phyloP scores from a whole-genome alignment of 192 early-diverging fungal species.

The Backusella tarrabulga region DNA sequence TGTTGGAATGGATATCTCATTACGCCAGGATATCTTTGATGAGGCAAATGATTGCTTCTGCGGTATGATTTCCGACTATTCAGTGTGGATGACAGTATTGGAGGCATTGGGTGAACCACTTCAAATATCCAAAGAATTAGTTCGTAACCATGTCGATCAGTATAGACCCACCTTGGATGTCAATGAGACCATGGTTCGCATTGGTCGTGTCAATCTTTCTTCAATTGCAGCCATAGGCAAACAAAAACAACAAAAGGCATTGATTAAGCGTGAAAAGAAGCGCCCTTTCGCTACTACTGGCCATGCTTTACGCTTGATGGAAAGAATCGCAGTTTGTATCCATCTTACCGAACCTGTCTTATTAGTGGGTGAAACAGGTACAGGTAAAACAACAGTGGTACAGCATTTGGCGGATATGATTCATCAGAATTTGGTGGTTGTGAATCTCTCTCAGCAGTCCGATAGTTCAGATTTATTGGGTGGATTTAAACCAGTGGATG shows the following conservation, averaged over 20 bases:
- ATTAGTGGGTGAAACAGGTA: constrained; percentile 96
- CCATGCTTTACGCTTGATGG: constrained; percentile 76
- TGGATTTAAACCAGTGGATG: constrained; percentile 96
- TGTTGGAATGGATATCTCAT: constrained; percentile 35
- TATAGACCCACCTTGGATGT: constrained; percentile 62
- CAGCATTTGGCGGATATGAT: constrained; percentile 86
- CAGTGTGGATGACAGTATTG: constrained; percentile 58
- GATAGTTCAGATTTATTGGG: constrained; percentile 94
- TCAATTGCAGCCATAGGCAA: constrained; percentile 33
- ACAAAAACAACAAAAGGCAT: constrained; percentile 24
- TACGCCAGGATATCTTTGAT: constrained; percentile 70
- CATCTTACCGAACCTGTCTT: constrained; percentile 82
- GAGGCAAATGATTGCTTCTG: constrained; percentile 90
- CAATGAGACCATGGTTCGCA: constrained; percentile 35
- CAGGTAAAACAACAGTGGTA: constrained; percentile 95
- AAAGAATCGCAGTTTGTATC: constrained; percentile 81
- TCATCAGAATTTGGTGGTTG: constrained; percentile 75
- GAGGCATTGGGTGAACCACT: constrained; percentile 67
- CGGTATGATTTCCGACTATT: constrained; percentile 73
- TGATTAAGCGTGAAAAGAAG: constrained; percentile 32
- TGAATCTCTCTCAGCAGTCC: constrained; percentile 96
- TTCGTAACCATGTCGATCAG: constrained; percentile 68
- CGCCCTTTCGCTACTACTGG: constrained; percentile 88
- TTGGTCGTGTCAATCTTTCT: constrained; percentile 58
- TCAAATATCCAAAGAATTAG: constrained; percentile 61